These are phyloP conservation scores for Meripilus lineatus DNA, from an alignment of 1,284 basidiomycete species.

Conservation along the genomic window DNA sequence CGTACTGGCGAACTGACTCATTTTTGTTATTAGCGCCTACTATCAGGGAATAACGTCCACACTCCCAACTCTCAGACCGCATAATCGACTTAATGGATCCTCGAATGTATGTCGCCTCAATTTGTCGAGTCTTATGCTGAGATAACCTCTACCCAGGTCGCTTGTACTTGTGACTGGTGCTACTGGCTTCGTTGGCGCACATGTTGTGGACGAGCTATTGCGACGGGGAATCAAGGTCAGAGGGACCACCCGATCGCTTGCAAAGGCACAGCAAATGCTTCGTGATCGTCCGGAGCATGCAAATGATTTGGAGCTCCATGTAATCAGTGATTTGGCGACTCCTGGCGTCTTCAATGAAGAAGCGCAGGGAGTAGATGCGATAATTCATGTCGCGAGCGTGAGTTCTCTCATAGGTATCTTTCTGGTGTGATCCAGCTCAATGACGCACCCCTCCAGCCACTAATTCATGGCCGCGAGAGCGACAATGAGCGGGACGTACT, in stretches of 20 bases:
- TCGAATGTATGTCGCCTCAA: no score
- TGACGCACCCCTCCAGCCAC: no score
- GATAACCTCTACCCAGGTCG: no score
- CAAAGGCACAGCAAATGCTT: constrained; percentile 11
- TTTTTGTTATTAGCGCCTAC: no score
- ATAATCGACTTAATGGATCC: no score
- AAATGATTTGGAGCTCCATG: constrained; percentile 9
- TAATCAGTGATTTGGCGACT: constrained; percentile 12
- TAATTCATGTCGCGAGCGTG: constrained; percentile 19
- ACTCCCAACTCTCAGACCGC: no score
- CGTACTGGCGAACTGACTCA: no score
- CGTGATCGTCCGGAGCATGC: constrained; percentile 4
- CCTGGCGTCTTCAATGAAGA: constrained; percentile 41
- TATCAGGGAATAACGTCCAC: no score
- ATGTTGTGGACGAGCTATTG: constrained; percentile 20
- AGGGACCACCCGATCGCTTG: constrained; percentile 12
- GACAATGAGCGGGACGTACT: constrained; percentile 17
- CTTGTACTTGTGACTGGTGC: no score
- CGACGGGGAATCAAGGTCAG: constrained; percentile 17
- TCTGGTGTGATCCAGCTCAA: no score
- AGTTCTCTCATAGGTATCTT: no score
- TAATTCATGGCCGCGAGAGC: constrained; percentile 7
- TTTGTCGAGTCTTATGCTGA: no score
- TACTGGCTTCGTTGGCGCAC: constrained; percentile 19
- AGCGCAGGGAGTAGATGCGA: constrained; percentile 35